These are phyloP conservation scores for Gaultheria prostrata DNA, from an alignment of 148 eudicot genomes.

Conservation along the genomic window DNA sequence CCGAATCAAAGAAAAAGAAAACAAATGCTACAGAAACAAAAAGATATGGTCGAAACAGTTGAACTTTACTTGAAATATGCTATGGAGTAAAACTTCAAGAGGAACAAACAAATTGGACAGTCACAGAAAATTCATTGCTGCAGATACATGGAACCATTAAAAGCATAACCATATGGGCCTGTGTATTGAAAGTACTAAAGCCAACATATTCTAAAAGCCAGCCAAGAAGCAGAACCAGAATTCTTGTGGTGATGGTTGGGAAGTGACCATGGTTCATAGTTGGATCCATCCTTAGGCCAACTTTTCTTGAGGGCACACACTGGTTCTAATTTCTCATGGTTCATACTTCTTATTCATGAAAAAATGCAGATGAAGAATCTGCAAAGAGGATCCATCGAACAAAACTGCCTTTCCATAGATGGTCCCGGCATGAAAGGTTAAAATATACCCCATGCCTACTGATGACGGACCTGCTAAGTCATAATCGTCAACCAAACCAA, in stretches of 20 bases:
- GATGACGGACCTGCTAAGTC: not conserved
- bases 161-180: not conserved
- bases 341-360: not conserved
- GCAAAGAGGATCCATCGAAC: not conserved
- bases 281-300: constrained; percentile 1
- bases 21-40: not conserved
- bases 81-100: not conserved
- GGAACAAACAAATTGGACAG: not conserved
- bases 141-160: constrained; percentile 1
- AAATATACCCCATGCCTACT: not conserved
- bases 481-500: not conserved
- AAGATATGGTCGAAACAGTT: not conserved
- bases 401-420: not conserved
- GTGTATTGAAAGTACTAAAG: not conserved
- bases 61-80: not conserved
- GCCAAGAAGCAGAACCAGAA: not conserved
- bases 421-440: not conserved
- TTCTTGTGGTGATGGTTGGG: not conserved
- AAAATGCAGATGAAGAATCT: not conserved
- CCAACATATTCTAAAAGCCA: constrained; percentile 2
- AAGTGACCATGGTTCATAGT: not conserved
- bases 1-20: not conserved
- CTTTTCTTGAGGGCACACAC: not conserved
- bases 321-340: too few species aligned
- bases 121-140: not conserved